Conservation (phyloP, 108 stramenopile species). For the Nannochloropsis salina region DNA sequence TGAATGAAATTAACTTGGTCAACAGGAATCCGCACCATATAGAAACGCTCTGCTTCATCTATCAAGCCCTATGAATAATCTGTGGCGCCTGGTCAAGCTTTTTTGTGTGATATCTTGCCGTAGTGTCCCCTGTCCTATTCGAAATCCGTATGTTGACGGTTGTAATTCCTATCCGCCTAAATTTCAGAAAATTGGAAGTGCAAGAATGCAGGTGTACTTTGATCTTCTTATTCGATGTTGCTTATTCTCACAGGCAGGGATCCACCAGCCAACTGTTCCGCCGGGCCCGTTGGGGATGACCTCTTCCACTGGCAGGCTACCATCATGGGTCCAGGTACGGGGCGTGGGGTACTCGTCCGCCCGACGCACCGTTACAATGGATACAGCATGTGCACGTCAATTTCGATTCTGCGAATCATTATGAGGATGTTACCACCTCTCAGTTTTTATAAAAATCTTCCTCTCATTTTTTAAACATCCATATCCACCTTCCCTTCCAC, state of each 20-base stretch:
- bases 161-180: too few species aligned
- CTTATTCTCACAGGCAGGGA: conserved; percentile 65
- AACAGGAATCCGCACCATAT: too few species aligned
- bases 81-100: too few species aligned
- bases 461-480: not conserved
- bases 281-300: conserved; percentile 77
- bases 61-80: too few species aligned
- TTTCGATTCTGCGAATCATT: not conserved
- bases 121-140: not conserved
- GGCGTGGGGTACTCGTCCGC: not conserved
- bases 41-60: too few species aligned
- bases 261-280: conserved; percentile 97
- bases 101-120: not conserved
- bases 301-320: conserved; percentile 41
- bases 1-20: too few species aligned
- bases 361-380: not conserved
- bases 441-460: not conserved
- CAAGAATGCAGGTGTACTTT: not conserved
- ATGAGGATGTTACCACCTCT: not conserved
- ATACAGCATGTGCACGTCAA: too few species aligned
- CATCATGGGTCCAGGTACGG: not conserved
- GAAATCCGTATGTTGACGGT: too few species aligned
- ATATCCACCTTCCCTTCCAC: not conserved
- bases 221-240: not conserved
- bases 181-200: too few species aligned